Evolutionary conservation across 1,139 yeast genomes (phyloP), one percentile per base, ranked within the genome.

Genomic region (Blastobotrys indianensis): DNA sequence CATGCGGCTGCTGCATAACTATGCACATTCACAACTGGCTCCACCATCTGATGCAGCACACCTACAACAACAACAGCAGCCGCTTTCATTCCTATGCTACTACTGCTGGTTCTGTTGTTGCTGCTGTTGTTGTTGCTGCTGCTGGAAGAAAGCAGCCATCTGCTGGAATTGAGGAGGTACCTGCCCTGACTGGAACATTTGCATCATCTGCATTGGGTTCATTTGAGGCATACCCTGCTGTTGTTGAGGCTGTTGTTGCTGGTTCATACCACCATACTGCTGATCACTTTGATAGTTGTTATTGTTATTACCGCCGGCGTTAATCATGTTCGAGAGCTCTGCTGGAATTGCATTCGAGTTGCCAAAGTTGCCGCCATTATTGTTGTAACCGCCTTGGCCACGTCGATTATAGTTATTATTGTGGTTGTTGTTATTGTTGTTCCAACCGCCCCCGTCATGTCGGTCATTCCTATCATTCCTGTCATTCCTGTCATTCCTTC

Each of bases 81-180:
- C 7, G 25, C 25, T 20, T 20, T 7, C 25, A 20, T 20, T 20
- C 25, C 25, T 4, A 20, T 4, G 7, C 6, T 4, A 20, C 25
- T 33, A 37, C 35, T 41, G 41, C 31, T 32, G 47, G 37, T 38
- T 28, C 29, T 39, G 46, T n/a, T 41, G 38, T 9, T 45, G 28
- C 30, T 51, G 50, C 29, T 50, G 51, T 12, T 51, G 49, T 38
- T 50, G 55, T 32, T 49, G 51, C 40, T 53, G 56, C 36, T 53
- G 57, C 29, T 51, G 57, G 43, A 54, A 47, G 32, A 45, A 49
- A 5, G 49, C 50, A 13, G 56, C 56, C 48, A 51, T 42, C 37
- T 51, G 50, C 16, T 51, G 49, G 13, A 45, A 39, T 32, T 49
- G 49, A 4, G 46, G 46, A 31, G 40, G 50, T 49, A 47, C 38